phyloP scores from a whole-genome alignment of 345 rosid species.

The Draba incana region DNA sequence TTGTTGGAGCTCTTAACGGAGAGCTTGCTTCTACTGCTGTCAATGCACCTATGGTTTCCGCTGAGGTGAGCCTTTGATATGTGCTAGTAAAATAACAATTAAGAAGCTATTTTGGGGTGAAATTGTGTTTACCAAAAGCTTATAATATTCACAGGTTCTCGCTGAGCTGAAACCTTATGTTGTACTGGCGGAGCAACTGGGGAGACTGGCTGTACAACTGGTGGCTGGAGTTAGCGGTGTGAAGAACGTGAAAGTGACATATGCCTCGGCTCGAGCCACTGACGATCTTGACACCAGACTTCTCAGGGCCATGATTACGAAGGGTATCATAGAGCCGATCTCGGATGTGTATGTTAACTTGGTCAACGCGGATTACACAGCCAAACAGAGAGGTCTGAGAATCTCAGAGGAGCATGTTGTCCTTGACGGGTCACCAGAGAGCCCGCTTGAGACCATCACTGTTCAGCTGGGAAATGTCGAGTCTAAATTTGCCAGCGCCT shows the following conservation, averaged over 20 bases:
- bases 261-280: conserved; percentile 71
- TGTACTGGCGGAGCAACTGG: conserved; percentile 66
- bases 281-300: conserved; percentile 89
- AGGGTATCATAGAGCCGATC: conserved; percentile 81
- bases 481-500: conserved; percentile 75
- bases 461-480: conserved; percentile 81
- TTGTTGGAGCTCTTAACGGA: conserved; percentile 79
- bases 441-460: conserved; percentile 65
- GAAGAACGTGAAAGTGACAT: conserved; percentile 64
- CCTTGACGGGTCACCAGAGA: conserved; percentile 74
- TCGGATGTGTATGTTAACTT: conserved; percentile 71
- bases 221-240: conserved; percentile 84
- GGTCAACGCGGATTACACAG: conserved; percentile 81
- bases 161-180: conserved; percentile 78
- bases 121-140: neutral
- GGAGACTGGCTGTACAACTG: conserved; percentile 74
- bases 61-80: conserved; percentile 53
- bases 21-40: conserved; percentile 89
- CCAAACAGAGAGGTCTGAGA: conserved; percentile 79
- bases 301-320: conserved; percentile 80
- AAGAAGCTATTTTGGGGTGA: neutral
- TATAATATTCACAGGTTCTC: conserved; percentile 54
- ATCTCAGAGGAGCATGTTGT: conserved; percentile 65
- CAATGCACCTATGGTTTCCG: conserved; percentile 90
- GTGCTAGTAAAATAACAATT: neutral